These are phyloP conservation scores for Suillus sp. DNA, from an alignment of 768 basidiomycete species.

Conservation along the genomic window DNA sequence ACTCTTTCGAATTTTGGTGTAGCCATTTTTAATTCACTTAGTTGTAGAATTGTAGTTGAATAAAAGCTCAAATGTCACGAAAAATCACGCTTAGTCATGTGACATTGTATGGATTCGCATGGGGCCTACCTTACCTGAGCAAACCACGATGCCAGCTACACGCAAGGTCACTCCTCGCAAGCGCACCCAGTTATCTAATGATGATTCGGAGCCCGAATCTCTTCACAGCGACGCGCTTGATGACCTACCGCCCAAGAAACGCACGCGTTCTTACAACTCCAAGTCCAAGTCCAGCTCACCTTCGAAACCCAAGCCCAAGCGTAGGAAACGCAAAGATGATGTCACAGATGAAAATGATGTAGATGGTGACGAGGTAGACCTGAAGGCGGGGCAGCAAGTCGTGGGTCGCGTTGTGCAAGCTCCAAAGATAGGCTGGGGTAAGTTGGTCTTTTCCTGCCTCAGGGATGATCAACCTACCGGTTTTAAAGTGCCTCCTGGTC, in stretches of 20 bases:
- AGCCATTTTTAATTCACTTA: no score
- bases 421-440: slow-evolving; percentile 81
- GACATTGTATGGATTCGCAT: no score
- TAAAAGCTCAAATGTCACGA: no score
- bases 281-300: slow-evolving; percentile 20
- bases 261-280: slow-evolving; percentile 21
- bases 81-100: no score
- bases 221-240: slow-evolving; percentile 51
- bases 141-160: slow-evolving; percentile 1
- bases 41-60: no score
- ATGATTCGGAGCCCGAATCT: slow-evolving; percentile 21
- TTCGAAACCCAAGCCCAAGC: slow-evolving; percentile 28
- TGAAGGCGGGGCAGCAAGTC: slow-evolving; percentile 67
- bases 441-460: slow-evolving; percentile 21
- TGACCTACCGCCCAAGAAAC: slow-evolving; percentile 28
- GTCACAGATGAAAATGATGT: slow-evolving; percentile 20
- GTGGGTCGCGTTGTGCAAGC: slow-evolving; percentile 80
- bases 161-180: slow-evolving; percentile 5
- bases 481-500: slow-evolving; percentile 72
- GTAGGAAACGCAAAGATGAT: slow-evolving; percentile 13
- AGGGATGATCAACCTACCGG: background rate
- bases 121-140: background rate
- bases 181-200: slow-evolving; percentile 5
- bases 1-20: no score
- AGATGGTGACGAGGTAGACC: slow-evolving; percentile 42